Base-by-base conservation (phyloP, 345 rosid species). In the Populus alba region DNA sequence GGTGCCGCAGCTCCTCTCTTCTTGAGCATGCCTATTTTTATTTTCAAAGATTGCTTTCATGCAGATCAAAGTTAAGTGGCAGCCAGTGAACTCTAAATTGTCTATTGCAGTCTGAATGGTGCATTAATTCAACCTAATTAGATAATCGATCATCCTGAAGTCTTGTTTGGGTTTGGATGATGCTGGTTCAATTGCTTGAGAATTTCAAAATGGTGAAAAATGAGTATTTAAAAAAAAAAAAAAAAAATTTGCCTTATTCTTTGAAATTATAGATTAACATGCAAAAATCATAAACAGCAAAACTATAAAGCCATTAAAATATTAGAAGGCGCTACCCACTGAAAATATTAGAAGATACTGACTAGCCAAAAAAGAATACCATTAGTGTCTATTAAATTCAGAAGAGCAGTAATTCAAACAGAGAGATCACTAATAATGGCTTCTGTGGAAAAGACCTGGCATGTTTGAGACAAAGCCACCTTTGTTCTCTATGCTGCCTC, bases 381-480 rank as follows among this genome's bases (percentile, higher is more conserved):
- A 17, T 53, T 53, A 4, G 65, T 23, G 65, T 59, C 27, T 17
- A 23, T 70, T 70, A 67, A 63, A 43, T 74, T 66, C 59, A 37
- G 63, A 61, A 23, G 10, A 70, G 62, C 8, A 43, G 22, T 66
- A 43, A 41, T 31, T 12, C 41, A 66, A 66, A 55, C 20, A 75
- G 11, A 77, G 68, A 35, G 35, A 33, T 55, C 41, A 25, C 22
- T 37, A 16, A 47, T 8, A 22, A 77, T 35, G 75, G 74, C 12
- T 15, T 20, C 39, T 13, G 29, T 35, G 69, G 22, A 45, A 22
- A 70, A 20, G 66, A 92, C 96, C 96, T 87, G 92, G 96, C 84
- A 86, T 84, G 83, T 91, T 91, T 45, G 96, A 90, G 37, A 91
- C 96, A 86, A 91, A 91, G 72, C 96, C 96, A 39, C 96, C 94